Evolutionary conservation across 140 eudicot genomes (phyloP).

Genomic region (Anethum foeniculum): DNA sequence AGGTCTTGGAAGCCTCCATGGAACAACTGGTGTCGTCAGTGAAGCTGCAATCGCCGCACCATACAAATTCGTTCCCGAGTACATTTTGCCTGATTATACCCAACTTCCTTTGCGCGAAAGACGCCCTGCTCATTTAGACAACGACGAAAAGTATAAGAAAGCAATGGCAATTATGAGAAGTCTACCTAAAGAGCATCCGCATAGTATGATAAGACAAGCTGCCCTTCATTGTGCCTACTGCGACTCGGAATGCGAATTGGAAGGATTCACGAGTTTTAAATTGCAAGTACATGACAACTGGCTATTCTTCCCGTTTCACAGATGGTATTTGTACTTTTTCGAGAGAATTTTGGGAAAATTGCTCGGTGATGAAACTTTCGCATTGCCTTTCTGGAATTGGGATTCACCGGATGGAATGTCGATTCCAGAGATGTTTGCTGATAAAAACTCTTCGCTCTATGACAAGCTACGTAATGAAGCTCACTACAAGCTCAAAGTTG

Average conservation of each 20-base stretch:
- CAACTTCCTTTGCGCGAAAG: conserved; percentile 6
- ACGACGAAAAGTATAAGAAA: conserved; percentile 8
- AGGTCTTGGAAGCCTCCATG: too few relatives aligned
- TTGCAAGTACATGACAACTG: conserved; percentile 53
- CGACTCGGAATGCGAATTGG: conserved; percentile 20
- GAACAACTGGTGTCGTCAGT: too few relatives aligned
- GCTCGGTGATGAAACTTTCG: conserved; percentile 65
- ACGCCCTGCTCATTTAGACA: conserved; percentile 24
- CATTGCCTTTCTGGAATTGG: conserved; percentile 83
- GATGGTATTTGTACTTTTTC: conserved; percentile 67
- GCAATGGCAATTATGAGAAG: conserved; percentile 30
- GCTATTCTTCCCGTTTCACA: conserved; percentile 73
- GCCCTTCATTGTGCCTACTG: conserved; percentile 38
- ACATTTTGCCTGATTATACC: too few relatives aligned
- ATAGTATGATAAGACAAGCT: conserved; percentile 23
- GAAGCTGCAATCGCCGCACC: too few relatives aligned
- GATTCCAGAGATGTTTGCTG: conserved; percentile 31
- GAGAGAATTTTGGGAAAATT: conserved; percentile 60
- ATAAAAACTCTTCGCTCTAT: conserved; percentile 28
- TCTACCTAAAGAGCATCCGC: conserved; percentile 36
- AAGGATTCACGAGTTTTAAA: conserved; percentile 22
- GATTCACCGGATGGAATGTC: conserved; percentile 50
- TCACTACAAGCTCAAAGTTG: neutral
- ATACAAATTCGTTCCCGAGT: too few relatives aligned
- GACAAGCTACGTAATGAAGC: conserved; percentile 28